phyloP scores from a whole-genome alignment of 441 rosid genomes.

The Pelargonium cotyledonis region DNA sequence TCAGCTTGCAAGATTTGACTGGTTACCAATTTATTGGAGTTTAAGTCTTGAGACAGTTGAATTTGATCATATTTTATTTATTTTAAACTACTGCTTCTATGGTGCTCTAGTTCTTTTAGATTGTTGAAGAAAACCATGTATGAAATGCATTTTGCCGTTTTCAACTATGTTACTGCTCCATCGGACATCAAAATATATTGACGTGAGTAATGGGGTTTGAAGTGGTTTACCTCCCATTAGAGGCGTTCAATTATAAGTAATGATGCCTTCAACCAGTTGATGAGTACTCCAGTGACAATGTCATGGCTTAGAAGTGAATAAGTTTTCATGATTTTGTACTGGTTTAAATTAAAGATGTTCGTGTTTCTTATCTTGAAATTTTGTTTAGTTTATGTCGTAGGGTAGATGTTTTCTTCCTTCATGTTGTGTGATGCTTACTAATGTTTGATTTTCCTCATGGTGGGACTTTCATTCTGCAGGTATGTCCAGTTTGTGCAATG shows the following conservation, averaged over 20 bases:
- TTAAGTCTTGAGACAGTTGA: background rate
- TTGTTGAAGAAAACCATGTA: background rate
- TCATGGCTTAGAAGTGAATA: background rate
- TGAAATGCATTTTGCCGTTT: background rate
- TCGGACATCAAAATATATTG: background rate
- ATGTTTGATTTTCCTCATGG: conserved; percentile 17
- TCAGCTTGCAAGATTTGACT: background rate
- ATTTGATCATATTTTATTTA: background rate
- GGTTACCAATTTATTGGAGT: background rate
- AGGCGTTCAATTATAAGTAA: background rate
- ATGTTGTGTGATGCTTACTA: conserved; percentile 3
- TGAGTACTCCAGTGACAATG: background rate
- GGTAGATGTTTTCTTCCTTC: background rate
- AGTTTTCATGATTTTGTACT: background rate
- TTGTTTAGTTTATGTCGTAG: conserved; percentile 2
- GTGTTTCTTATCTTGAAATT: conserved; percentile 18
- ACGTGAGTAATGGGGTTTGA: background rate
- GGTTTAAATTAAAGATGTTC: background rate
- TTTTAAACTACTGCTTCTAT: background rate
- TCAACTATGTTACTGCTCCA: background rate
- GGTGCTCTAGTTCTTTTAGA: background rate
- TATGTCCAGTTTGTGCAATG: conserved; percentile 82
- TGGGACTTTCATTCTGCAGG: conserved; percentile 41
- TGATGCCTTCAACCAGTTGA: background rate
- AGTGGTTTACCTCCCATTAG: background rate